Base-by-base conservation (phyloP, 2,329 filamentous ascomycete genomes). In the Fusarium concolor region DNA sequence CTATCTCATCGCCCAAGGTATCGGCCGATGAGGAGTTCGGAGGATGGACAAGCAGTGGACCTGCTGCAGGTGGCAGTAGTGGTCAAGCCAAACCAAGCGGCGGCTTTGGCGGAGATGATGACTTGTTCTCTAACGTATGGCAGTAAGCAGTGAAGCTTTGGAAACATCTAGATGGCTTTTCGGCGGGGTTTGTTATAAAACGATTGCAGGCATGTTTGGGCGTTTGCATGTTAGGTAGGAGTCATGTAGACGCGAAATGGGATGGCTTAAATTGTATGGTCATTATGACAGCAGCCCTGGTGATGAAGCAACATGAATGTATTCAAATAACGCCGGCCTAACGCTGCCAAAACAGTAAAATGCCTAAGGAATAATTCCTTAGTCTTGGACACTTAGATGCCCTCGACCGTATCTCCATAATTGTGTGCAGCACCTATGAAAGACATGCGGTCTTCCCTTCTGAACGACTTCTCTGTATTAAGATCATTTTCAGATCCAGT, bases 91-190 rank as follows among this genome's bases (percentile, higher is more conserved):
- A 91, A 79, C 82, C 89, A 33, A 80, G 85, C 26, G 81, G 84
- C 22, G 87, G 87, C 15, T 87, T 90, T 70, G 89, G 87, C 20
- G 88, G 85, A 53, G 89, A 88, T 55, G 95, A 97, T 70, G 95
- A 98, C 81, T 79, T 98, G 74, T 98, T 98, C 80, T 94, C 91
- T 31, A 98, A 98, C 79, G 95, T 98, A 49, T 98, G 95, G 95
- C 87, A 94, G 81, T 97, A 79, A 20, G n/a, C 18, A 20, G 61
- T 38, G 49, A 18, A 31, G 24, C 55, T 57, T 50, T 57, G 62
- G 51, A 56, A 57, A 57, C 43, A 65, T 56, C 43, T 60, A 62
- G 56, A 65, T 62, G 52, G 65, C 20, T 43, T 56, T 50, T 42
- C 18, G 35, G 54, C 43, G 29, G 38, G 55, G 68, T 65, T 71